Conservation (phyloP, 1,284 basidiomycete species). For the Moesziomyces globuligerus region DNA sequence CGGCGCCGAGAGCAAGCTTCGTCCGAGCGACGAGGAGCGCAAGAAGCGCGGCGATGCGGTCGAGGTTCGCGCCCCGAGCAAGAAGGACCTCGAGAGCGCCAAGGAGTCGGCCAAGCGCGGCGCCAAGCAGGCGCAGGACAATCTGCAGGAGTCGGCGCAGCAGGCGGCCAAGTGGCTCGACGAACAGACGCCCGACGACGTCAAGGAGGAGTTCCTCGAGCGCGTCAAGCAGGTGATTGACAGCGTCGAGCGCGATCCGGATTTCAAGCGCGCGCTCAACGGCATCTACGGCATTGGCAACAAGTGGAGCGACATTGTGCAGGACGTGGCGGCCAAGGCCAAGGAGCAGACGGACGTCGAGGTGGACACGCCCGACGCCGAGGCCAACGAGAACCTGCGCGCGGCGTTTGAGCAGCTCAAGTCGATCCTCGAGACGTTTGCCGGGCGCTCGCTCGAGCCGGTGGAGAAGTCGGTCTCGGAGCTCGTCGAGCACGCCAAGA, state of each 20-base stretch:
- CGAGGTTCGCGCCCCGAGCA: conserved; percentile 55
- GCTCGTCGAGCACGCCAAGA: conserved; percentile 66
- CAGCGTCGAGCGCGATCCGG: conserved; percentile 64
- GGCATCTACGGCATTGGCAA: conserved; percentile 69
- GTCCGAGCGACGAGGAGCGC: conserved; percentile 54
- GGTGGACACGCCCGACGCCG: conserved; percentile 67
- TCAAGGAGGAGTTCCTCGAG: conserved; percentile 69
- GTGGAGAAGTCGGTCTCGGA: conserved; percentile 67
- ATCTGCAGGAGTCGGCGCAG: conserved; percentile 41
- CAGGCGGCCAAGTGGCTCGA: conserved; percentile 67
- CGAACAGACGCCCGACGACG: conserved; percentile 70
- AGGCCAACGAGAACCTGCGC: conserved; percentile 68
- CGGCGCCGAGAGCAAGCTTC: conserved; percentile 59
- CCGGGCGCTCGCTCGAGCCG: conserved; percentile 55
- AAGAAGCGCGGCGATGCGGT: conserved; percentile 60
- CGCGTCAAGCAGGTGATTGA: conserved; percentile 67
- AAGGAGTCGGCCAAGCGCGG: conserved; percentile 68
- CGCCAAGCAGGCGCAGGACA: conserved; percentile 65
- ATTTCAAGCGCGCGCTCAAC: conserved; percentile 68
- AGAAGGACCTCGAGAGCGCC: conserved; percentile 65
- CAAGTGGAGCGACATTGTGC: conserved; percentile 69
- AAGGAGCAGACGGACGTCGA: conserved; percentile 67
- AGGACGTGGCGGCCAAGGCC: conserved; percentile 68
- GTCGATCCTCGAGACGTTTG: conserved; percentile 68
- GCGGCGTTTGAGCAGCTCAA: conserved; percentile 68